These are phyloP conservation scores for Beauveria sp. DNA, from an alignment of 2,329 filamentous ascomycete species.

Conservation along the genomic window DNA sequence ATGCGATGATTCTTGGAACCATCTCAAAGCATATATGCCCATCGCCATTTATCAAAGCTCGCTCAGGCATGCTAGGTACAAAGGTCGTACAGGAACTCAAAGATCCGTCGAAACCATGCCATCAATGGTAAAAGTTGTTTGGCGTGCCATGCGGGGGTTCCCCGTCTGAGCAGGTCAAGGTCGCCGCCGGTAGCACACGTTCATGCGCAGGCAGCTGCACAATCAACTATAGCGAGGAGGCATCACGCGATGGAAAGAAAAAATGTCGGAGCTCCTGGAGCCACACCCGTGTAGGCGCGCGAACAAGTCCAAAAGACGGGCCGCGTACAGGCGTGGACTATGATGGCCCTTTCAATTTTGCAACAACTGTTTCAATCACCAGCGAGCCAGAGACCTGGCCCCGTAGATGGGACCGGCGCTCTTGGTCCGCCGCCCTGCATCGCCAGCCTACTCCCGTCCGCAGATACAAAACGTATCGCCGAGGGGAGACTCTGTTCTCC, in stretches of 20 bases:
- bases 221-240: not conserved
- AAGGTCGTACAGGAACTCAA: not conserved
- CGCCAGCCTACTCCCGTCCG: slow-evolving; percentile 29
- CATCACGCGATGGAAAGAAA: not conserved
- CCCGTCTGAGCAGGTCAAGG: too few relatives aligned
- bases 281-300: slow-evolving; percentile 38
- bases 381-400: slow-evolving; percentile 4
- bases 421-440: slow-evolving; percentile 9
- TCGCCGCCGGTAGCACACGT: too few relatives aligned
- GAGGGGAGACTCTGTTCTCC: slow-evolving; percentile 25
- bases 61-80: not conserved
- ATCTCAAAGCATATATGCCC: not conserved
- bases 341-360: slow-evolving; percentile 44
- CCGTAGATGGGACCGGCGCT: slow-evolving; percentile 7
- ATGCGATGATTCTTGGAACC: not conserved
- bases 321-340: slow-evolving; percentile 41
- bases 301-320: not conserved
- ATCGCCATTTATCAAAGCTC: not conserved
- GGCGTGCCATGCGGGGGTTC: too few relatives aligned
- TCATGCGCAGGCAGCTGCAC: too few relatives aligned
- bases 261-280: slow-evolving; percentile 43
- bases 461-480: slow-evolving; percentile 28
- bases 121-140: too few relatives aligned
- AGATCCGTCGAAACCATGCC: not conserved
- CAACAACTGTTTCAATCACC: slow-evolving; percentile 24